Conservation (phyloP, 352 stramenopile genomes). For the Phytophthora europaea region DNA sequence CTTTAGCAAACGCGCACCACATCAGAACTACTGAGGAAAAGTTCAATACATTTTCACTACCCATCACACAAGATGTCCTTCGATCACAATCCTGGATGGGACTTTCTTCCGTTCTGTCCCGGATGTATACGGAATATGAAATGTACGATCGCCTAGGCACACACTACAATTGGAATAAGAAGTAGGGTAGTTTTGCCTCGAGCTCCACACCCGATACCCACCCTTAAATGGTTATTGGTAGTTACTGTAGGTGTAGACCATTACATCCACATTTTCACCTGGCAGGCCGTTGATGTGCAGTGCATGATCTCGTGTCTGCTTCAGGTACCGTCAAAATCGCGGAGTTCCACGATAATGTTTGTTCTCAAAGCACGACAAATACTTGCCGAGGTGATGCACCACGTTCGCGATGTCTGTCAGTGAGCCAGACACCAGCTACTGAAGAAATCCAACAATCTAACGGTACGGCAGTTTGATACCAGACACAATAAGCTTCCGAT, state of each 20-base stretch:
- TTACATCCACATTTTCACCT: not conserved
- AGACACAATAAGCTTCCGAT: not conserved
- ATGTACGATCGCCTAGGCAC: no score
- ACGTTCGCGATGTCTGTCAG: constrained; percentile 25
- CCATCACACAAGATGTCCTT: no score
- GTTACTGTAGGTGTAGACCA: constrained; percentile 29
- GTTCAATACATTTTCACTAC: no score
- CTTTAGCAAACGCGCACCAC: no score
- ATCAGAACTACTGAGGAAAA: no score
- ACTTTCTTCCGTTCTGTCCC: no score
- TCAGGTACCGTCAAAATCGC: constrained; percentile 7
- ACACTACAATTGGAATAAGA: no score
- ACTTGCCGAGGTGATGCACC: constrained; percentile 18
- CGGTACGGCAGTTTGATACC: constrained; percentile 1
- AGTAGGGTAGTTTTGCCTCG: no score
- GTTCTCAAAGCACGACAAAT: constrained; percentile 5
- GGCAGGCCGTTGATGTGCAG: constrained; percentile 12
- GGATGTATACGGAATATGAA: no score
- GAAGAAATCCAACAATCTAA: constrained; percentile 2
- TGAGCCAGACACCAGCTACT: constrained; percentile 21
- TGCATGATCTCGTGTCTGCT: constrained; percentile 6
- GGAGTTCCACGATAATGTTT: constrained; percentile 6
- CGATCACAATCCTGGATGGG: no score
- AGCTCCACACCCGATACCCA: no score
- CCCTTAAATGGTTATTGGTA: no score